A percentile compares a stretch with the other conserved stretches of the same genome.
Evolutionary conservation across 2,329 filamentous ascomycete genomes (phyloP).

Genomic region (Calonectria honghensis): DNA sequence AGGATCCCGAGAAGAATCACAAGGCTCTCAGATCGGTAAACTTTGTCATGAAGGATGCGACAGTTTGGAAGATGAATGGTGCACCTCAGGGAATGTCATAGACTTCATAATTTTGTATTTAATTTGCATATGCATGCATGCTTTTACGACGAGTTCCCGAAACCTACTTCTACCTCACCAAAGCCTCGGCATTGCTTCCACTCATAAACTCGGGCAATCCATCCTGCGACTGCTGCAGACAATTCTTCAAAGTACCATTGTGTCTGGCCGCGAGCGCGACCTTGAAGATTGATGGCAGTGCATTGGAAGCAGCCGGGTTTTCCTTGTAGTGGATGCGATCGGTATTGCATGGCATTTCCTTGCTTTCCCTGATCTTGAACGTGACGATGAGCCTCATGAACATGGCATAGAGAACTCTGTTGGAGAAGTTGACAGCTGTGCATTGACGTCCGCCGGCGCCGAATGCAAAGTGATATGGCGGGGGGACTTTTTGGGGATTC

Average conservation of each 20-base stretch:
- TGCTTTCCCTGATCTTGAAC: constrained; percentile 7
- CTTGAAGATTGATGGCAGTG: constrained; percentile 15
- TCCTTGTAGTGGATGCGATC: constrained; percentile 17
- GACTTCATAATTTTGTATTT: background rate
- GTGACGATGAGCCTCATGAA: constrained; percentile 8
- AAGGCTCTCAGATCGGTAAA: constrained; percentile 66
- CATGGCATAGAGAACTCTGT: constrained; percentile 18
- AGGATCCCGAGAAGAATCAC: constrained; percentile 25
- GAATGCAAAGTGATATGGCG: constrained; percentile 19
- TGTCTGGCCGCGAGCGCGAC: background rate
- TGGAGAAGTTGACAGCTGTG: constrained; percentile 21
- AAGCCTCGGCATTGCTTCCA: background rate
- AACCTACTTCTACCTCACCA: background rate
- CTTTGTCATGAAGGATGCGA: constrained; percentile 76
- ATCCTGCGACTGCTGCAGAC: background rate
- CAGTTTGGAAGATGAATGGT: constrained; percentile 65
- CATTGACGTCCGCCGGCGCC: constrained; percentile 16
- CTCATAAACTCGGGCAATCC: background rate
- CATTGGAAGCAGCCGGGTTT: constrained; percentile 16
- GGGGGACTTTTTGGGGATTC: background rate
- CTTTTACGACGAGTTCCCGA: background rate
- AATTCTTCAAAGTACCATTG: background rate
- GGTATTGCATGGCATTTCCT: constrained; percentile 18
- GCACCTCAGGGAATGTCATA: constrained; percentile 2
- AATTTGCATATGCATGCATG: background rate